Percentiles rank a stretch among this genome's conserved stretches.
Conservation (phyloP, 1,284 basidiomycete genomes). For the Ustilago sp. region DNA sequence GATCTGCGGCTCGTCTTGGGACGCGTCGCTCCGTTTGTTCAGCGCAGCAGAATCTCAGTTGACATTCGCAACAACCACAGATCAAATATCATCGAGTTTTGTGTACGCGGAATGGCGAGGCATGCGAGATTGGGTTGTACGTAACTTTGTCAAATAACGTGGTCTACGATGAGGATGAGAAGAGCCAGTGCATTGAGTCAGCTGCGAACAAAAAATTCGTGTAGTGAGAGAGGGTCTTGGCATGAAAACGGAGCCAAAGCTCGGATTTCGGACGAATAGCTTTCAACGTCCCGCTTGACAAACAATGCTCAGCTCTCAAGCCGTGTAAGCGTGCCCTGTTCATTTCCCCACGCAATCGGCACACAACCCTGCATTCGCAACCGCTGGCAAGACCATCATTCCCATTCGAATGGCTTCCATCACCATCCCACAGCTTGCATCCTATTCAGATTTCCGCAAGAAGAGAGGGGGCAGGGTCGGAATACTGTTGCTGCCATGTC, state of each 20-base stretch:
- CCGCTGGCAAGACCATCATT: not conserved
- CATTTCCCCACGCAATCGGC: constrained; percentile 3
- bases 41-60: not conserved
- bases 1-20: not conserved
- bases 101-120: no score
- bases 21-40: not conserved
- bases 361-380: not conserved
- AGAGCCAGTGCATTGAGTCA: no score
- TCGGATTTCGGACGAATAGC: not conserved
- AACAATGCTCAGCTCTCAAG: not conserved
- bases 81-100: no score
- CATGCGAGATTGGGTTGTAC: not conserved
- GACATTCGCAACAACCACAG: not conserved
- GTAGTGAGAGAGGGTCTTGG: no score
- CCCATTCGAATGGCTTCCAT: not conserved
- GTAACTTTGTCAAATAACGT: not conserved
- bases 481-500: constrained; percentile 6
- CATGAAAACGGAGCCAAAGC: no score
- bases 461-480: not conserved
- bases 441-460: not conserved
- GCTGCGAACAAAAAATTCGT: no score
- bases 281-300: not conserved
- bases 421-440: not conserved
- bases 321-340: not conserved
- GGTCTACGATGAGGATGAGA: no score